Conservation (phyloP, 495 filamentous ascomycete genomes). For the Lasiosphaeriaceae sp. region DNA sequence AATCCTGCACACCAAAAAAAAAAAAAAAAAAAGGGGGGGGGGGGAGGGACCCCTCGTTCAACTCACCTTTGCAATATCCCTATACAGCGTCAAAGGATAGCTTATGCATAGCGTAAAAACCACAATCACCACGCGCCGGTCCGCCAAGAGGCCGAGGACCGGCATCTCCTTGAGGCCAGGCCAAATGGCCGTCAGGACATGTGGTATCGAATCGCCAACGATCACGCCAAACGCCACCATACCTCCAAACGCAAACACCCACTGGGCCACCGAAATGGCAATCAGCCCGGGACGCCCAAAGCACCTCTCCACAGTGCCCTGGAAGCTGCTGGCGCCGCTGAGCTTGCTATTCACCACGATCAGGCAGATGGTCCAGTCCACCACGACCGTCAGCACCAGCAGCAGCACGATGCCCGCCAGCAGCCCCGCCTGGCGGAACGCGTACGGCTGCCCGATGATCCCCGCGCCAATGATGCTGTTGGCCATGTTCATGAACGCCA, state of each 20-base stretch:
- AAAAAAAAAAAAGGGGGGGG: neutral
- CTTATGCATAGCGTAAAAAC: conserved; percentile 80
- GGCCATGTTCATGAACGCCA: conserved; percentile 96
- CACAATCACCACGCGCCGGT: conserved; percentile 78
- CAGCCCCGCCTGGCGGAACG: conserved; percentile 85
- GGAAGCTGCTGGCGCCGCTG: conserved; percentile 86
- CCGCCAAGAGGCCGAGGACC: conserved; percentile 74
- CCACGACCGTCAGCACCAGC: conserved; percentile 69
- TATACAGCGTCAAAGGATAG: conserved; percentile 88
- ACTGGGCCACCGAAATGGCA: conserved; percentile 88
- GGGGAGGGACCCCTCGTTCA: neutral
- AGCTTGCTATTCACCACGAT: conserved; percentile 96
- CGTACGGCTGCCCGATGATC: conserved; percentile 97
- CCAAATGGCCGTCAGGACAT: conserved; percentile 78
- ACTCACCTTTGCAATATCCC: conserved; percentile 92
- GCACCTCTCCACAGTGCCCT: conserved; percentile 90
- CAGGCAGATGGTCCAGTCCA: conserved; percentile 95
- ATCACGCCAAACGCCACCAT: conserved; percentile 99
- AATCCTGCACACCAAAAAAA: neutral
- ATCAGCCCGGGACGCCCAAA: conserved; percentile 85
- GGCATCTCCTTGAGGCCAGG: conserved; percentile 68
- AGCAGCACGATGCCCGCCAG: conserved; percentile 74
- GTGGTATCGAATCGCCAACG: conserved; percentile 91
- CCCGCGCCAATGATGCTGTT: conserved; percentile 98
- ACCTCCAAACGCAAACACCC: conserved; percentile 96